phyloP scores from a whole-genome alignment of 1,139 yeast genomes.

The Pichia sp. region DNA sequence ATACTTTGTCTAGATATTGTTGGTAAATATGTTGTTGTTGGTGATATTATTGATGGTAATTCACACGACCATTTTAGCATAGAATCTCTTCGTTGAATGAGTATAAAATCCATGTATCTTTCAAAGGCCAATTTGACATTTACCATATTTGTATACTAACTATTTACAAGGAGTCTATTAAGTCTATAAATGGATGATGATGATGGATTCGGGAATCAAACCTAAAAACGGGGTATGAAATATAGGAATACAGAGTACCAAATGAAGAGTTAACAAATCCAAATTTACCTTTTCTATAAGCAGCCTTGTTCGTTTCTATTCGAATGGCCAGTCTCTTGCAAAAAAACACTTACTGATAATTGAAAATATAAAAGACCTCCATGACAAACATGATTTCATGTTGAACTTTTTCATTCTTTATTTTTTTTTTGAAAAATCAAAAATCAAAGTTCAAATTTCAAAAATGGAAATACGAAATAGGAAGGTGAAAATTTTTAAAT shows the following conservation, averaged over 20 bases:
- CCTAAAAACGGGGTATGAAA: background rate
- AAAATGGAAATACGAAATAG: background rate
- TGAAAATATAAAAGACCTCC: background rate
- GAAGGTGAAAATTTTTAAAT: background rate
- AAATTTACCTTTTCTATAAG: background rate
- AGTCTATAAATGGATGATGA: background rate
- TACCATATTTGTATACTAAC: conserved; percentile 15
- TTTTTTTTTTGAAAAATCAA: background rate
- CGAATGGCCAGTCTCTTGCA: background rate
- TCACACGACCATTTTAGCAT: conserved; percentile 25
- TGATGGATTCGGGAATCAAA: background rate
- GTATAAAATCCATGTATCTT: conserved; percentile 21
- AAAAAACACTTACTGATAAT: background rate
- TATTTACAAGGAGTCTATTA: background rate
- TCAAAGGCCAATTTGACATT: conserved; percentile 21
- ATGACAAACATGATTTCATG: background rate
- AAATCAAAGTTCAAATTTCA: background rate
- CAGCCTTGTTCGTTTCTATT: background rate
- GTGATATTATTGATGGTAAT: conserved; percentile 1
- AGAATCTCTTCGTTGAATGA: conserved; percentile 21
- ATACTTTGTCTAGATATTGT: background rate
- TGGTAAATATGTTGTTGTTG: background rate
- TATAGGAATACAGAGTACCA: background rate
- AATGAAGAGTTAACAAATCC: background rate
- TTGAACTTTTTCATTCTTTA: background rate